Evolutionary conservation across 2,329 filamentous ascomycete species (phyloP).

Genomic region (Cladophialophora yegresii): DNA sequence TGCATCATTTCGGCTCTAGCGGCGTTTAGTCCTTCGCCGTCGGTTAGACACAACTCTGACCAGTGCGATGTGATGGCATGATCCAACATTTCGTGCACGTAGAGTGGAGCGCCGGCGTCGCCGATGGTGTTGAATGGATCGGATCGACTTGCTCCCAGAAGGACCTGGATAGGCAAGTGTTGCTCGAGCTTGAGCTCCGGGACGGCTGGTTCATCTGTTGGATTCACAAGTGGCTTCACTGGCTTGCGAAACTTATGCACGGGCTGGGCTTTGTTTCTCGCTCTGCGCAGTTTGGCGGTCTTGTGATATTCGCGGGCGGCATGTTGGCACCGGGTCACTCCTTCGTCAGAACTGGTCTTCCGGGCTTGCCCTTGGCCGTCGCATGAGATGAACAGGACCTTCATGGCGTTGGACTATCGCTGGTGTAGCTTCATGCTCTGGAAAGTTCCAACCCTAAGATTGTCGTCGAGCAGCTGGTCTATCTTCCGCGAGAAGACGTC

Average conservation of each 20-base stretch:
- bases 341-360: constrained; percentile 8
- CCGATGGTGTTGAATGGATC: constrained; percentile 23
- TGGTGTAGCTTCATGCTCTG: background rate
- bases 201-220: constrained; percentile 1
- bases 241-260: background rate
- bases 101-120: constrained; percentile 3
- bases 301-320: constrained; percentile 29
- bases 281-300: constrained; percentile 23
- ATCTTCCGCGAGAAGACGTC: constrained; percentile 4
- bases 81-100: constrained; percentile 22
- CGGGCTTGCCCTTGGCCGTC: background rate
- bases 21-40: constrained; percentile 12
- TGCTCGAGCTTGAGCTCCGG: background rate
- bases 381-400: constrained; percentile 24
- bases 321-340: constrained; percentile 17
- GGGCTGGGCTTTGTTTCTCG: constrained; percentile 3
- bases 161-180: constrained; percentile 4
- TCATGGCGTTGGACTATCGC: constrained; percentile 3
- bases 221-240: background rate
- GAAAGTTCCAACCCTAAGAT: background rate
- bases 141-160: constrained; percentile 9
- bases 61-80: constrained; percentile 27
- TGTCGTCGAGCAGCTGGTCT: constrained; percentile 2
- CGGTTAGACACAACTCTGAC: constrained; percentile 17
- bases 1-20: constrained; percentile 22